phyloP scores from a whole-genome alignment of 768 basidiomycete species.

The Macrolepiota fuliginosa region DNA sequence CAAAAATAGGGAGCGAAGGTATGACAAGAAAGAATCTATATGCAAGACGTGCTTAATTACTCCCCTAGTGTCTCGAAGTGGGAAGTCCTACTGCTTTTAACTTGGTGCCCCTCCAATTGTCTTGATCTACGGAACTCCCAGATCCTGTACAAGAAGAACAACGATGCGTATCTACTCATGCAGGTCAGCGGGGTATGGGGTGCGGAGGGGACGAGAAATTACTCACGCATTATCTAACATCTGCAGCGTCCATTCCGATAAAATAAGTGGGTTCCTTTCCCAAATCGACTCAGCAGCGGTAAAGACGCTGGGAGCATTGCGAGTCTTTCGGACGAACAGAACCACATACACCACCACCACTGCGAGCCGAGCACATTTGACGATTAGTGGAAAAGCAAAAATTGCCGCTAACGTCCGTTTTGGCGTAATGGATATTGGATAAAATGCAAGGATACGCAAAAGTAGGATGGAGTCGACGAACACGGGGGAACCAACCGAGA shows the following conservation, averaged over 20 bases:
- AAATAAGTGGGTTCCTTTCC: neutral
- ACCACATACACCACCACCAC: neutral
- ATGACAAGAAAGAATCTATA: neutral
- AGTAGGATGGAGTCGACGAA: neutral
- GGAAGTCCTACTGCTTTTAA: neutral
- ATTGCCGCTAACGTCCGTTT: neutral
- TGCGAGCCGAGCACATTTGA: neutral
- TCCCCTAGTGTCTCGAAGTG: neutral
- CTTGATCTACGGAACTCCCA: neutral
- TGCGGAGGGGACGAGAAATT: neutral
- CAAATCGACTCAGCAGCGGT: neutral
- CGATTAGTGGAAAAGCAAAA: neutral
- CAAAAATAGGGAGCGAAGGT: neutral
- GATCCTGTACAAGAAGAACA: neutral
- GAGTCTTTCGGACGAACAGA: neutral
- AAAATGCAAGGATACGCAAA: neutral
- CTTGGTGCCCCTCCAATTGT: neutral
- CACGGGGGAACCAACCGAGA: neutral
- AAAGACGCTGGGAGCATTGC: neutral
- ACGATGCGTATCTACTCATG: neutral
- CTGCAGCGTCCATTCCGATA: neutral
- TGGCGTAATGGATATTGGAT: neutral
- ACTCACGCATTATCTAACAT: neutral
- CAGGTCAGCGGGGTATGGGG: neutral
- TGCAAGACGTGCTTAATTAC: neutral